Percentiles rank a stretch among this genome's conserved stretches.
Conservation (phyloP, 176 grass and related monocot species). For the Carex pumila region DNA sequence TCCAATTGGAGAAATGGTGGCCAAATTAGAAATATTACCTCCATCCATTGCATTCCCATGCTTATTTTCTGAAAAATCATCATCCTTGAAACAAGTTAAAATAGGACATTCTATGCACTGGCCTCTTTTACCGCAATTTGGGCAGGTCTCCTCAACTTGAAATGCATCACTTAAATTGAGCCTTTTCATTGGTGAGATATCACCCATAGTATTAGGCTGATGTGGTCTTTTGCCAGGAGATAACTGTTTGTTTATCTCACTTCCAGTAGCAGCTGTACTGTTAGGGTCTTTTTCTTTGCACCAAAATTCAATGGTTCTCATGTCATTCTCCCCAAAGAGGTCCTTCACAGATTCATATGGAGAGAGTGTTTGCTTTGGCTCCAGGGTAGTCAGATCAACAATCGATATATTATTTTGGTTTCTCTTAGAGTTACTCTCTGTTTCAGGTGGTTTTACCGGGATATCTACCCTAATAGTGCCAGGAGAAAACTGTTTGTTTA, state of each 20-base stretch:
- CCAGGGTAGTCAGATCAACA: not conserved
- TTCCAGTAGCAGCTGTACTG: not conserved
- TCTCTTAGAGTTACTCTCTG: not conserved
- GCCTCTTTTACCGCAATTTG: not conserved
- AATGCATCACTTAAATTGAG: not conserved
- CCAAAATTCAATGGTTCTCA: conserved; percentile 10
- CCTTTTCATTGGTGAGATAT: conserved; percentile 19
- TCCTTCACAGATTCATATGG: conserved; percentile 17
- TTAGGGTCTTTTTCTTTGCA: conserved; percentile 5
- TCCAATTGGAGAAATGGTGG: not conserved
- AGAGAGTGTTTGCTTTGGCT: not conserved
- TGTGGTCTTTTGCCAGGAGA: conserved; percentile 6
- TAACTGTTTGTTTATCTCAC: not conserved
- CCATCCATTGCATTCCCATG: not conserved
- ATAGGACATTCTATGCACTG: not conserved
- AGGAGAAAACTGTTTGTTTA: not conserved
- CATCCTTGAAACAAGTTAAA: not conserved
- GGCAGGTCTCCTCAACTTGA: not conserved
- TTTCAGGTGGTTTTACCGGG: not conserved
- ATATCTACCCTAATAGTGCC: not conserved
- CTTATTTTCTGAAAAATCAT: not conserved
- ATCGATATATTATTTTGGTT: not conserved
- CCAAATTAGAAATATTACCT: not conserved
- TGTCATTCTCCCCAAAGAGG: conserved; percentile 20
- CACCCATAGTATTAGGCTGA: not conserved